Evolutionary conservation across 495 filamentous ascomycete genomes (phyloP), one percentile per base, ranked within the genome.

Genomic region (Xanthoparmelia taractica): DNA sequence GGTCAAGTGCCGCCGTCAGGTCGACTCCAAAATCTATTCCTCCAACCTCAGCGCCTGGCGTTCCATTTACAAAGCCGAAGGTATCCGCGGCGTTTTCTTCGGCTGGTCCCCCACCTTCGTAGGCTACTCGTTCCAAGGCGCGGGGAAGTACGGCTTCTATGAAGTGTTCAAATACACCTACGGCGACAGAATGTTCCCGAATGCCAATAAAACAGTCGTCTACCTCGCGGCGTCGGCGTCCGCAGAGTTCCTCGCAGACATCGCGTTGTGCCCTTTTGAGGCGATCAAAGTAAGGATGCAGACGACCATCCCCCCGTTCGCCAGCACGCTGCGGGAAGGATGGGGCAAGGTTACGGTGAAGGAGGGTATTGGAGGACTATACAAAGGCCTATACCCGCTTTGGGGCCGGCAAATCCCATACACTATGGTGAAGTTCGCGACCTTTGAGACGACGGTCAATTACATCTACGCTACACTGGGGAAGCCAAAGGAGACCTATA

Each of bases 361-460:
- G 70, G 86, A 88, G 63, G 85, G 86, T 8, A 66, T 80, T 33
- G 71, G 70, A 13, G 84, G 85, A 11, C 70, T 89, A 33, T 88
- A 88, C 66, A 88, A 87, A 76, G 86, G 86, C 17, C 67, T 89
- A 57, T 83, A 84, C 67, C 86, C 86, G 56, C 76, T 89, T 25
- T 89, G 86, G 86, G 86, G 81, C 15, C 75, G 86, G 23, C 86
- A 89, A 73, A 87, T 89, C 58, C 85, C 85, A 2, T 88, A 89
- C 69, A 89, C 86, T 1, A 89, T 89, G 86, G 84, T 85, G 43
- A 89, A 89, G 74, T 89, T 89, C 71, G 86, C 86, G 15, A 87
- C 85, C 0, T 89, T 89, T 69, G 86, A 89, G 75, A 83, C 81
- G 69, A 85, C 85, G 2, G 86, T 89, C 11, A 78, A 76, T 52